Base-by-base conservation (phyloP, 1,139 yeast species). In the Kodamaea fungicola region DNA sequence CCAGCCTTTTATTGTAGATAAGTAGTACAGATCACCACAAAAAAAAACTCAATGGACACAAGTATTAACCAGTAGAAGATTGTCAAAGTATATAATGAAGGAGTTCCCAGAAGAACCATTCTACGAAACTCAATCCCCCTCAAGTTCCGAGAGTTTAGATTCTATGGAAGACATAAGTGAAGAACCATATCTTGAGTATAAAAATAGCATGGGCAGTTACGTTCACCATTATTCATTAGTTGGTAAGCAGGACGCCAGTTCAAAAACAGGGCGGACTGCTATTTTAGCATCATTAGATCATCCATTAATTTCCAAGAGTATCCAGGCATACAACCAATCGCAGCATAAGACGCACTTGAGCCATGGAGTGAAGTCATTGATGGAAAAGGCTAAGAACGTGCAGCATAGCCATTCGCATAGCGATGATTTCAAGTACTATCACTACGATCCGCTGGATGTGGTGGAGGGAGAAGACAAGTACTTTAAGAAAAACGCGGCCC, bases 211-310 rank as follows among this genome's bases (percentile, higher is more conserved):
- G 19, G 19, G 19, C 19, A 16, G 19, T 16, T 16, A 16, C 19
- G 19, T 16, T 16, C 19, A 16, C 19, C 19, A 16, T 16, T 16
- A 16, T 16, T 16, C 19, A 5, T 16, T 16, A 16, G 19, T 16
- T 16, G 19, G 19, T 16, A 16, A 16, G 19, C 19, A 16, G 5
- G 19, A 16, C 19, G 19, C 3, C 19, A 16, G 19, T 16, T 16
- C 19, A 16, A 25, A 21, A 22, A 25, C 24, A 2, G 42, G 43
- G 9, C 24, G 43, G 4, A 31, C 30, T 2, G 43, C 43, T 19
- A 40, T 40, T 5, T 33, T 40, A 25, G 35, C 41, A 12, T 40
- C 43, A 8, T 31, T 40, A 16, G 43, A 40, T 21, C 41, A 40
- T 21, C 43, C 43, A 9, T 33, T 40, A 19, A 37, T 40, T n/a